Evolutionary conservation across 176 grass and related monocot genomes (phyloP).

Genomic region (sorghum (Sorghum bicolor)): DNA sequence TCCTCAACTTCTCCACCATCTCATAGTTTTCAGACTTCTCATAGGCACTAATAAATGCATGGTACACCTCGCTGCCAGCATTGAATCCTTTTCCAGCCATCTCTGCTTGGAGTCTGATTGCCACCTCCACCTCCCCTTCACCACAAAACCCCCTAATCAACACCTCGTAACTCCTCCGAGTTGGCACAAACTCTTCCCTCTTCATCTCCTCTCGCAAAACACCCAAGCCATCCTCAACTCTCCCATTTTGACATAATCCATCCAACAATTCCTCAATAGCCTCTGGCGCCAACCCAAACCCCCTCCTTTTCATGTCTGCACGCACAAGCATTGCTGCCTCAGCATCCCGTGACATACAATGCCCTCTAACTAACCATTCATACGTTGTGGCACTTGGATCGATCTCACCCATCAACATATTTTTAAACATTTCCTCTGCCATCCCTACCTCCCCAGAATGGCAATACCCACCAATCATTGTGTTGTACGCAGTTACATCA

Average conservation of each 20-base stretch:
- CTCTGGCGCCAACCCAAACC: conserved; percentile 35
- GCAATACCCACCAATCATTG: conserved; percentile 11
- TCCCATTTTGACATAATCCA: conserved; percentile 43
- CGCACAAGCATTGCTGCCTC: conserved; percentile 50
- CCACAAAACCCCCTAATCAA: conserved; percentile 50
- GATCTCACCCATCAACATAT: conserved; percentile 44
- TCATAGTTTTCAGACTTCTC: conserved; percentile 28
- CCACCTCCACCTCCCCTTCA: conserved; percentile 48
- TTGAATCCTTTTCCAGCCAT: conserved; percentile 64
- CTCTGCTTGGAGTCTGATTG: conserved; percentile 61
- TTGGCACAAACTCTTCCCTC: conserved; percentile 49
- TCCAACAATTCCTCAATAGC: conserved; percentile 44
- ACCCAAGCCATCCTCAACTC: conserved; percentile 32
- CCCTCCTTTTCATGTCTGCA: conserved; percentile 53
- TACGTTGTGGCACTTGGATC: conserved; percentile 46
- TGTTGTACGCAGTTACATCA: conserved; percentile 52
- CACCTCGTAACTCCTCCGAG: conserved; percentile 35
- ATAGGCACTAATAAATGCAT: conserved; percentile 41
- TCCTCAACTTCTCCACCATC: conserved; percentile 55
- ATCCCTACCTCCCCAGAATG: conserved; percentile 24
- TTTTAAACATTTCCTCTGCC: conserved; percentile 59
- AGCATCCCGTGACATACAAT: conserved; percentile 35
- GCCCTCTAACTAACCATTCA: conserved; percentile 49
- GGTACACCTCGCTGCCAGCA: conserved; percentile 40
- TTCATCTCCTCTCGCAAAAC: conserved; percentile 62